Base-by-base conservation (phyloP, 768 basidiomycete genomes). In the Boletus rubropictus region DNA sequence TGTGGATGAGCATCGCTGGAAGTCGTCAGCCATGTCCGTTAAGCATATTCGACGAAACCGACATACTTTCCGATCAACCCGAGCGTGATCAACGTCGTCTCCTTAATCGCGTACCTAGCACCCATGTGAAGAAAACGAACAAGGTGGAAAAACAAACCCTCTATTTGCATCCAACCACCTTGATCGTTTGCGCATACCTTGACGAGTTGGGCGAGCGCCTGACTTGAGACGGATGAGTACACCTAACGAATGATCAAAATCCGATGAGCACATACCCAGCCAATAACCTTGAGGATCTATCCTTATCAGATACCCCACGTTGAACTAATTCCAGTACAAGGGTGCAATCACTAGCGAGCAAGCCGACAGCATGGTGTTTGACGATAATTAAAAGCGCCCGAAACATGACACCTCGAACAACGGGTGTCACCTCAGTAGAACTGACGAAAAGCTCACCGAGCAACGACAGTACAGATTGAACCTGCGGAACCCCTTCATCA, bases 21-120 rank as follows among this genome's bases (percentile, higher is more conserved):
- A 49, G n/a, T 7, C 14, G 25, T 63, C 39, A 50, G 42, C 8
- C n/a, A 40, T 36, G 39, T 39, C 35, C 14, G 12, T 25, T 17
- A 46, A 25, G 4, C 15, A 3, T 15, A n/a, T 17, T 25, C 3
- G 4, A 41, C 6, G 11, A 28, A 39, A 39, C 5, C 5, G 17
- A 44, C 58, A 39, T 29, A 76, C 78, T 58, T 68, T 49, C 72
- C 78, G 45, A 86, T 75, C 4, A 65, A 63, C 27, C 84, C 84
- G 5, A 82, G 69, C 12, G 80, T 74, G 3, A 87, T 69, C 14
- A 89, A 59, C 1, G 80, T 64, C 0, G 84, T 84, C 61, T 92
- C 89, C 55, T 75, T 78, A 10, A 79, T 63, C 3, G 72, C 65
- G 39, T 74, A 63, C 49, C 72, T 78, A 15, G 55, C 32, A 3